A percentile compares a stretch with the other conserved stretches of the same genome.
Conservation (phyloP, 1,139 yeast species). For the Diutina mesorugosa region DNA sequence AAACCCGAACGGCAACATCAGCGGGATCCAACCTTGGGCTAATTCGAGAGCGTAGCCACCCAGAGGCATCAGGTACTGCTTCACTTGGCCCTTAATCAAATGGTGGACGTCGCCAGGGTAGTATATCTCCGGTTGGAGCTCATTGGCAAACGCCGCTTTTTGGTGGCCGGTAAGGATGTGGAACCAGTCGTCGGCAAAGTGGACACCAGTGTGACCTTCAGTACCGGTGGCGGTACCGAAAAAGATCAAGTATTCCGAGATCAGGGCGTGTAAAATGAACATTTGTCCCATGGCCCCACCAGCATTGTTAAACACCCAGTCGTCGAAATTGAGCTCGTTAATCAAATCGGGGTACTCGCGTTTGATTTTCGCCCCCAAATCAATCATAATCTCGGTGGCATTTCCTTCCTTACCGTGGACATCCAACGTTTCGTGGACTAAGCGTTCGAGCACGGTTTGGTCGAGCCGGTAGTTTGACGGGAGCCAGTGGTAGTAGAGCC, state of each 20-base stretch:
- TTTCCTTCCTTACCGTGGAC: conserved; percentile 41
- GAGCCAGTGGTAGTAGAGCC: conserved; percentile 32
- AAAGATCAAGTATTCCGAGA: conserved; percentile 73
- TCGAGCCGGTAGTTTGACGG: conserved; percentile 57
- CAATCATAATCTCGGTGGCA: conserved; percentile 47
- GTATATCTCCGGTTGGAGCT: conserved; percentile 52
- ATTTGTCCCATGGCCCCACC: conserved; percentile 99
- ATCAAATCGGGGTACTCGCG: conserved; percentile 50
- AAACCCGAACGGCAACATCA: conserved; percentile 94
- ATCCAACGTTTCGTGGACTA: conserved; percentile 39
- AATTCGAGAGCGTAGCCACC: conserved; percentile 83
- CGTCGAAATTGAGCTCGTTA: conserved; percentile 42
- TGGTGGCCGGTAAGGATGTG: conserved; percentile 77
- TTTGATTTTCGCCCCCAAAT: conserved; percentile 47
- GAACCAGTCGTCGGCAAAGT: conserved; percentile 93
- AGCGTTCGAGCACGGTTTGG: conserved; percentile 27
- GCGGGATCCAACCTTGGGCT: conserved; percentile 98
- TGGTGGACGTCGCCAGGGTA: conserved; percentile 78
- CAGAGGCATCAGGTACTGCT: conserved; percentile 77
- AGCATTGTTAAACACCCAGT: conserved; percentile 95
- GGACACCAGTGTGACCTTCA: conserved; percentile 93
- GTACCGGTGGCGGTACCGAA: conserved; percentile 51
- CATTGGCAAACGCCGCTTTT: conserved; percentile 53
- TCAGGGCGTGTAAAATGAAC: conserved; percentile 92
- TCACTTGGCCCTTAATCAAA: conserved; percentile 54